Evolutionary conservation across 352 stramenopile species (phyloP).

Genomic region (Globisporangium irregulare): DNA sequence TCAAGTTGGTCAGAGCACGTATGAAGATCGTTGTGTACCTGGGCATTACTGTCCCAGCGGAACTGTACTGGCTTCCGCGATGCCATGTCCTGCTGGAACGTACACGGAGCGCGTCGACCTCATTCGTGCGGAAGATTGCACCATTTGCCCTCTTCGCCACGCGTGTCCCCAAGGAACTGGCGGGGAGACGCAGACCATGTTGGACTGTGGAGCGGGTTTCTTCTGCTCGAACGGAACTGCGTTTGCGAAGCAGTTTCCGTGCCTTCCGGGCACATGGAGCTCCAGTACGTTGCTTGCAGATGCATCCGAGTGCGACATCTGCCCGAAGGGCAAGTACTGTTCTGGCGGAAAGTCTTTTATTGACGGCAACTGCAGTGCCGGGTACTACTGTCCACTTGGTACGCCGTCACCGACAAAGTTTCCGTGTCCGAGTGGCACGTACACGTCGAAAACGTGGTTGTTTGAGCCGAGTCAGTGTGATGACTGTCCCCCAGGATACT

Average conservation of each 20-base stretch:
- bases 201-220: slow-evolving; percentile 66
- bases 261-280: slow-evolving; percentile 86
- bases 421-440: slow-evolving; percentile 84
- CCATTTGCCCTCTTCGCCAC: slow-evolving; percentile 65
- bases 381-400: slow-evolving; percentile 88
- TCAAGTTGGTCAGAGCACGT: slow-evolving; percentile 56
- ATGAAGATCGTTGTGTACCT: slow-evolving; percentile 55
- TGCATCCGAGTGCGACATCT: slow-evolving; percentile 72
- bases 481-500: slow-evolving; percentile 73
- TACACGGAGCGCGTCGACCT: slow-evolving; percentile 68
- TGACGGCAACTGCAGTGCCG: slow-evolving; percentile 66
- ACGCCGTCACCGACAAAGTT: slow-evolving; percentile 64
- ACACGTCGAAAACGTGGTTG: slow-evolving; percentile 68
- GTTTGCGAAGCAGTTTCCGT: slow-evolving; percentile 73
- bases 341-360: slow-evolving; percentile 72
- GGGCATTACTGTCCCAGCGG: slow-evolving; percentile 77
- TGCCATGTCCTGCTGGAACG: slow-evolving; percentile 70
- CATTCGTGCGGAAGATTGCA: slow-evolving; percentile 72
- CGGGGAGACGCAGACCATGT: slow-evolving; percentile 61
- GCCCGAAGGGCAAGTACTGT: slow-evolving; percentile 85
- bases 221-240: slow-evolving; percentile 82
- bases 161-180: slow-evolving; percentile 76
- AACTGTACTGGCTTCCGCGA: slow-evolving; percentile 46
- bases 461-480: slow-evolving; percentile 76
- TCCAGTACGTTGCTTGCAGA: slow-evolving; percentile 57